phyloP scores from a whole-genome alignment of 176 grass and related monocot species.

The Saccharum officinarum region DNA sequence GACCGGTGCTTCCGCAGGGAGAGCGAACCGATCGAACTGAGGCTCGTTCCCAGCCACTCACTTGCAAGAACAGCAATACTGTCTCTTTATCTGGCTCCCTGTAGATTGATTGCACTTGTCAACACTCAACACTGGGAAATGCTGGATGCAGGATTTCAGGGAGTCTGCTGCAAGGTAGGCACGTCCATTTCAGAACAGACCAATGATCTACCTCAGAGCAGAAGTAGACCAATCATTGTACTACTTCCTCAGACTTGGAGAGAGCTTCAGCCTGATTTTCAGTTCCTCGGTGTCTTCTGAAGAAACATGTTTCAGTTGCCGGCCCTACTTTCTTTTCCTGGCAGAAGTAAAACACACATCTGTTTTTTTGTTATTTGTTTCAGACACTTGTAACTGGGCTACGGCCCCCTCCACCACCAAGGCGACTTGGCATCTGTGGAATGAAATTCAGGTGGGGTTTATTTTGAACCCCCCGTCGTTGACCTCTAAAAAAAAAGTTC shows the following conservation, averaged over 20 bases:
- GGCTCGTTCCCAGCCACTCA: too few relatives aligned
- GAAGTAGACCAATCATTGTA: slow-evolving; percentile 3
- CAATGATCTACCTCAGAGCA: background rate
- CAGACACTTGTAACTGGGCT: too few relatives aligned
- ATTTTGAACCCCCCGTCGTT: too few relatives aligned
- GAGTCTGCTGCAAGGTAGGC: background rate
- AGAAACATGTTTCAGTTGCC: slow-evolving; percentile 9
- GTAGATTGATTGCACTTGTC: background rate
- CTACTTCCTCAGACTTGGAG: background rate
- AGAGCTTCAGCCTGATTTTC: background rate
- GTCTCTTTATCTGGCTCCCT: background rate
- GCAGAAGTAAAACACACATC: too few relatives aligned
- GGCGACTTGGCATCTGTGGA: too few relatives aligned
- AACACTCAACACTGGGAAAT: background rate
- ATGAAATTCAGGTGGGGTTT: too few relatives aligned
- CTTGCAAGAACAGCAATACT: background rate
- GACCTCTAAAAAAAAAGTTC: background rate
- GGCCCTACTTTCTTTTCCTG: too few relatives aligned
- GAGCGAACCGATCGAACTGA: too few relatives aligned
- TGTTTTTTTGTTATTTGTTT: too few relatives aligned
- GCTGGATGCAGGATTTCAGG: background rate
- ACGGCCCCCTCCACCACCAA: too few relatives aligned
- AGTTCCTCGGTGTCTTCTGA: background rate
- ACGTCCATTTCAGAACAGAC: slow-evolving; percentile 2
- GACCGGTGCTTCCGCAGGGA: too few relatives aligned